These are phyloP conservation scores for Amylocystis lapponica DNA, from an alignment of 768 basidiomycete genomes.

Conservation along the genomic window DNA sequence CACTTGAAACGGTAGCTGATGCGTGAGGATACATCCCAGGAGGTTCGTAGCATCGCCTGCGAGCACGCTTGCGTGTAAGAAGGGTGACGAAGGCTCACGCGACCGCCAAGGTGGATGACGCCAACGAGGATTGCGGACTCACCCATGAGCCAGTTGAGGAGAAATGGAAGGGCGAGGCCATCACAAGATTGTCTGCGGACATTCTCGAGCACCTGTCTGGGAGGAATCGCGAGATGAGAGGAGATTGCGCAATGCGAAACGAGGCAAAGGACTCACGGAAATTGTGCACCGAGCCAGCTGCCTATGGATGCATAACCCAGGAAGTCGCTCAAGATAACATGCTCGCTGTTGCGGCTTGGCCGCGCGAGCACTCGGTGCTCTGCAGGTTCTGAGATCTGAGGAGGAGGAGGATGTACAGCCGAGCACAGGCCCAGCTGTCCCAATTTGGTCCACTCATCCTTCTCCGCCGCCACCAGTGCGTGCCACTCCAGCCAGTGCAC, in stretches of 20 bases:
- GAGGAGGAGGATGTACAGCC: no score
- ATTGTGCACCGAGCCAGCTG: slow-evolving; percentile 84
- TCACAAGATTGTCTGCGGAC: slow-evolving; percentile 71
- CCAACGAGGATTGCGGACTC: slow-evolving; percentile 19
- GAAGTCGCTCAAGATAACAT: slow-evolving; percentile 47
- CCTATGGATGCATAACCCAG: slow-evolving; percentile 67
- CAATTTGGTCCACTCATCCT: no score
- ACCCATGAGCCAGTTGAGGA: slow-evolving; percentile 92
- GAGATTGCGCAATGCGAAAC: slow-evolving; percentile 2
- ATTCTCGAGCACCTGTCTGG: slow-evolving; percentile 83
- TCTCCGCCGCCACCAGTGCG: no score
- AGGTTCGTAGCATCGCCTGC: slow-evolving; percentile 91
- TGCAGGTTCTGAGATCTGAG: no score
- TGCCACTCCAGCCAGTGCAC: no score
- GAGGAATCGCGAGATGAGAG: slow-evolving; percentile 5
- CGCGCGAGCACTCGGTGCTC: background rate
- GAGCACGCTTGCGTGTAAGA: background rate
- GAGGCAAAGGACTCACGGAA: slow-evolving; percentile 58
- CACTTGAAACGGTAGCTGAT: slow-evolving; percentile 94
- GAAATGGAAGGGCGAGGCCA: slow-evolving; percentile 88
- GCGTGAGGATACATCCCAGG: slow-evolving; percentile 84
- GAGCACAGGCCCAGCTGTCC: background rate
- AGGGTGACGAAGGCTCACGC: slow-evolving; percentile 5
- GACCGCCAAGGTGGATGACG: slow-evolving; percentile 5
- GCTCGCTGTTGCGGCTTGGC: slow-evolving; percentile 12